phyloP scores from a whole-genome alignment of 495 filamentous ascomycete species.

The Lindgomyces ingoldianus region DNA sequence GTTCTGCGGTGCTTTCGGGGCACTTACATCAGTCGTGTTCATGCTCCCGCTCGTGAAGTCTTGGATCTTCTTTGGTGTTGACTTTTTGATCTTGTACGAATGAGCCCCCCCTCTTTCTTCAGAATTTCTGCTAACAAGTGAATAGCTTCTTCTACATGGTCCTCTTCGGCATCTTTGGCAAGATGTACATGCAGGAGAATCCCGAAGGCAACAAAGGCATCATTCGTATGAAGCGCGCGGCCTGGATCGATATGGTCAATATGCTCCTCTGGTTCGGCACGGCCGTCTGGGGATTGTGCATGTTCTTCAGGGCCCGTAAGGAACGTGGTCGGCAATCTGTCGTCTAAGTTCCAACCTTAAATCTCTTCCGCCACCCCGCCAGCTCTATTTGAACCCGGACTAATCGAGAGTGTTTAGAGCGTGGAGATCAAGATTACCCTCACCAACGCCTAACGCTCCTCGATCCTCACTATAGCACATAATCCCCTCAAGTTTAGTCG shows the following conservation, averaged over 20 bases:
- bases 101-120: background rate
- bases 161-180: constrained; percentile 80
- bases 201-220: constrained; percentile 60
- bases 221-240: constrained; percentile 78
- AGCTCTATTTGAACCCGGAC: background rate
- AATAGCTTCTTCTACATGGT: constrained; percentile 66
- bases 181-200: constrained; percentile 72
- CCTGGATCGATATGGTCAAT: constrained; percentile 78
- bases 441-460: background rate
- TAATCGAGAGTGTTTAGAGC: background rate
- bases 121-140: background rate
- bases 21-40: constrained; percentile 63
- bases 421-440: background rate
- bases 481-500: too few relatives aligned
- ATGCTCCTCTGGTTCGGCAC: constrained; percentile 71
- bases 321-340: background rate
- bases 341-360: background rate
- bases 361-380: too few relatives aligned
- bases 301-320: constrained; percentile 29
- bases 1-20: constrained; percentile 61
- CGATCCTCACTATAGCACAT: background rate
- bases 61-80: constrained; percentile 65
- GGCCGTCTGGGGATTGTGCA: constrained; percentile 36
- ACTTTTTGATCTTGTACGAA: constrained; percentile 58
- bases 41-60: constrained; percentile 62